phyloP scores from a whole-genome alignment of 768 basidiomycete species.

The Russula sp. region DNA sequence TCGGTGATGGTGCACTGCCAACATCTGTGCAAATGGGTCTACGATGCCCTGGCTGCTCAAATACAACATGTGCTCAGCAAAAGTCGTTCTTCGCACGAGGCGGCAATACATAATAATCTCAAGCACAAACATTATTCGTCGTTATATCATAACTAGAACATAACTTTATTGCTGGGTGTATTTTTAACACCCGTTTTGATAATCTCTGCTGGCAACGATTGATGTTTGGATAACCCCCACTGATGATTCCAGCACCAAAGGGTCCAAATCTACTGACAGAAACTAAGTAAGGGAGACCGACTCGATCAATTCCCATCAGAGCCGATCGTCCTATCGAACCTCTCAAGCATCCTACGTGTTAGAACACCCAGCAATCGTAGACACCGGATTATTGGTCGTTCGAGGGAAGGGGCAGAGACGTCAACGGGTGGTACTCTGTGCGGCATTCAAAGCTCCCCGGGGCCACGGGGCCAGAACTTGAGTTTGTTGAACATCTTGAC shows the following conservation, averaged over 20 bases:
- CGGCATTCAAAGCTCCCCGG: too few species aligned
- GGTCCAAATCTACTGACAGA: too few species aligned
- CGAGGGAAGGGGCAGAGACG: too few species aligned
- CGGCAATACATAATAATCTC: constrained; percentile 42
- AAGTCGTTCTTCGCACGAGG: constrained; percentile 88
- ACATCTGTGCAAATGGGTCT: constrained; percentile 78
- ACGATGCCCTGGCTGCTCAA: constrained; percentile 92
- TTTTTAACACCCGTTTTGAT: background rate
- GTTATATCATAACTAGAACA: background rate
- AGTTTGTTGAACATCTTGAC: too few species aligned
- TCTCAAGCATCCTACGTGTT: too few species aligned
- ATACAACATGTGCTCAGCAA: constrained; percentile 79
- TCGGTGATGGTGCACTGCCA: constrained; percentile 55
- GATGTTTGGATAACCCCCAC: background rate
- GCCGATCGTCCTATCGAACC: too few species aligned
- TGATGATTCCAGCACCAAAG: background rate
- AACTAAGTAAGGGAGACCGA: too few species aligned
- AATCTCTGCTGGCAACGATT: background rate
- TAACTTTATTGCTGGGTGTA: background rate
- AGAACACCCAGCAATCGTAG: too few species aligned
- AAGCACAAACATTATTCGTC: too few species aligned
- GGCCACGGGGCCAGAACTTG: too few species aligned
- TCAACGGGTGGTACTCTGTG: too few species aligned
- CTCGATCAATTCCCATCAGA: background rate
- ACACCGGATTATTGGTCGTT: too few species aligned